phyloP scores from a whole-genome alignment of 1,139 yeast genomes.

The Geotrichum macrosporum region DNA sequence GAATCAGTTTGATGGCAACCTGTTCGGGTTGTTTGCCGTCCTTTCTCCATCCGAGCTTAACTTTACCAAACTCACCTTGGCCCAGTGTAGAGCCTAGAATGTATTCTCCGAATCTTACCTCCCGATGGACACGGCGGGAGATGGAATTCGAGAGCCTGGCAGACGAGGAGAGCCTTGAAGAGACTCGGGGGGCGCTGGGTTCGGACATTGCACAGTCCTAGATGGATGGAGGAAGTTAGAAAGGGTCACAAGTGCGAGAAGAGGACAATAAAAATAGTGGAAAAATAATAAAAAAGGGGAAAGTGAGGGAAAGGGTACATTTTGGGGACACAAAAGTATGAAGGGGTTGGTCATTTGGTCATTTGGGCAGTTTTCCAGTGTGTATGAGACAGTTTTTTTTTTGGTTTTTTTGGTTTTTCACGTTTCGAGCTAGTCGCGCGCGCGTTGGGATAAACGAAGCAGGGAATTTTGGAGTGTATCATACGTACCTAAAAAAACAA shows the following conservation, averaged over 20 bases:
- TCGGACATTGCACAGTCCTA: constrained; percentile 17
- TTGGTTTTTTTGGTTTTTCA: too few relatives aligned
- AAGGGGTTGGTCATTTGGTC: too few relatives aligned
- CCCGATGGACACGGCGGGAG: constrained; percentile 28
- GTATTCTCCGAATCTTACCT: constrained; percentile 72
- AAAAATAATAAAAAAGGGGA: constrained; percentile 1
- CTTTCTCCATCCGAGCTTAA: constrained; percentile 92
- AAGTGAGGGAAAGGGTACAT: neutral
- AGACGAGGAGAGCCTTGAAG: constrained; percentile 21
- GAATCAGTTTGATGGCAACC: constrained; percentile 88
- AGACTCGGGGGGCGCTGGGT: constrained; percentile 19
- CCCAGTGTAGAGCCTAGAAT: constrained; percentile 92
- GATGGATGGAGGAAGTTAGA: constrained; percentile 1
- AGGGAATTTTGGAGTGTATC: too few relatives aligned
- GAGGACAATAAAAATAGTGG: too few relatives aligned
- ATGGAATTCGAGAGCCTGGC: constrained; percentile 23
- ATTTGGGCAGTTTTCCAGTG: too few relatives aligned
- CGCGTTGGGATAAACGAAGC: too few relatives aligned
- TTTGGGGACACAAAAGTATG: too few relatives aligned
- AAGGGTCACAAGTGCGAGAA: too few relatives aligned
- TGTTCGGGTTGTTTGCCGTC: constrained; percentile 31
- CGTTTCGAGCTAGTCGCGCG: too few relatives aligned
- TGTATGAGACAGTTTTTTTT: too few relatives aligned
- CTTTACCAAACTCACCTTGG: constrained; percentile 97
- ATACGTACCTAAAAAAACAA: too few relatives aligned